Conservation (phyloP, 352 stramenopile genomes). For the Phytophthora sp. region DNA sequence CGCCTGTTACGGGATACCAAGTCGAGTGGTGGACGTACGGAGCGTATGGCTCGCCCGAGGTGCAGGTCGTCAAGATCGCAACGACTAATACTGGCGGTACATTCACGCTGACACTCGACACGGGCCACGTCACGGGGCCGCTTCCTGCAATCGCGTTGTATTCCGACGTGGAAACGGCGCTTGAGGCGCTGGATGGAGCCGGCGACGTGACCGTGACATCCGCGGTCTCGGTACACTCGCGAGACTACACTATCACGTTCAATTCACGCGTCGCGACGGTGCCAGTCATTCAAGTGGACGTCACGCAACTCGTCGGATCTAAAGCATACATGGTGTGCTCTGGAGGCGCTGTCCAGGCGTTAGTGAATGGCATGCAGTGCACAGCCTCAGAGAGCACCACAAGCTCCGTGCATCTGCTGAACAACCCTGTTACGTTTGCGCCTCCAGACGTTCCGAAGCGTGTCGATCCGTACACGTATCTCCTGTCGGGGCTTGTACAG, state of each 20-base stretch:
- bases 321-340: slow-evolving; percentile 60
- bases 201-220: slow-evolving; percentile 83
- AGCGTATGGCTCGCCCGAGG: slow-evolving; percentile 54
- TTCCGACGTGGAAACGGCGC: slow-evolving; percentile 76
- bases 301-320: slow-evolving; percentile 41
- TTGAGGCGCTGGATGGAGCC: slow-evolving; percentile 79
- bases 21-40: slow-evolving; percentile 88
- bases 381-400: slow-evolving; percentile 47
- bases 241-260: slow-evolving; percentile 68
- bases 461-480: slow-evolving; percentile 59
- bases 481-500: slow-evolving; percentile 58
- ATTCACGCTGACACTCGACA: slow-evolving; percentile 81
- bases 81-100: slow-evolving; percentile 73
- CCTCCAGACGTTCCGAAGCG: slow-evolving; percentile 54
- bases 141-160: slow-evolving; percentile 61
- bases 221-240: slow-evolving; percentile 24
- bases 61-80: slow-evolving; percentile 90
- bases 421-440: slow-evolving; percentile 37
- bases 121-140: slow-evolving; percentile 51
- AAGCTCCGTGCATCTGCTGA: slow-evolving; percentile 42
- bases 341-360: slow-evolving; percentile 32
- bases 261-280: slow-evolving; percentile 47
- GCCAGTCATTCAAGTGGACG: slow-evolving; percentile 43
- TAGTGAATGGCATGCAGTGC: slow-evolving; percentile 52
- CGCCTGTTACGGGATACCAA: slow-evolving; percentile 80